Evolutionary conservation across 768 basidiomycete genomes (phyloP).

Genomic region (Lactifluus piperatus): DNA sequence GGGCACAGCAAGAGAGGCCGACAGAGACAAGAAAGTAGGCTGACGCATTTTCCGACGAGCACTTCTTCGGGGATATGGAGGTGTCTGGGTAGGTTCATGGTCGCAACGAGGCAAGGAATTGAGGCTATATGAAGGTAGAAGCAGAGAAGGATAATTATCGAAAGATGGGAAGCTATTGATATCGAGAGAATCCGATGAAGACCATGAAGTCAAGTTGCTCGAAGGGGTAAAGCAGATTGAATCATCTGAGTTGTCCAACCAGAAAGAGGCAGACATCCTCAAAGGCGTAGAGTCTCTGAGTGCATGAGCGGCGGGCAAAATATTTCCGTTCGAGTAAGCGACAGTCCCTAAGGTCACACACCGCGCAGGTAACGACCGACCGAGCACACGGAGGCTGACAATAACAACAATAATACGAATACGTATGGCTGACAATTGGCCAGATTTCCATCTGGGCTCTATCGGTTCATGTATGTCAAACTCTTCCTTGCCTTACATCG

Average conservation of each 20-base stretch:
- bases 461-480: neutral
- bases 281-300: neutral
- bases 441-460: neutral
- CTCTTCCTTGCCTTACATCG: neutral
- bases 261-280: slow-evolving; percentile 19
- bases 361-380: neutral
- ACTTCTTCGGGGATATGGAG: slow-evolving; percentile 5
- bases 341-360: neutral
- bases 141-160: slow-evolving; percentile 16
- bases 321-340: neutral
- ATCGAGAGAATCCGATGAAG: slow-evolving; percentile 15
- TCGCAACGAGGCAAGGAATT: slow-evolving; percentile 10
- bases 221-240: slow-evolving; percentile 17
- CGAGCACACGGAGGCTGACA: neutral
- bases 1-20: slow-evolving; percentile 15
- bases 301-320: slow-evolving; percentile 10
- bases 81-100: neutral
- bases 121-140: slow-evolving; percentile 12
- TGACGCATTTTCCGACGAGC: neutral
- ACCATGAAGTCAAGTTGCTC: slow-evolving; percentile 5
- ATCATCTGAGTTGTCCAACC: slow-evolving; percentile 19
- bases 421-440: neutral
- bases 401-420: too few species aligned
- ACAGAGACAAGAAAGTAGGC: slow-evolving; percentile 10
- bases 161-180: slow-evolving; percentile 10